Conservation (phyloP, 2,329 filamentous ascomycete species). For the Arthrinium phaeospermum region DNA sequence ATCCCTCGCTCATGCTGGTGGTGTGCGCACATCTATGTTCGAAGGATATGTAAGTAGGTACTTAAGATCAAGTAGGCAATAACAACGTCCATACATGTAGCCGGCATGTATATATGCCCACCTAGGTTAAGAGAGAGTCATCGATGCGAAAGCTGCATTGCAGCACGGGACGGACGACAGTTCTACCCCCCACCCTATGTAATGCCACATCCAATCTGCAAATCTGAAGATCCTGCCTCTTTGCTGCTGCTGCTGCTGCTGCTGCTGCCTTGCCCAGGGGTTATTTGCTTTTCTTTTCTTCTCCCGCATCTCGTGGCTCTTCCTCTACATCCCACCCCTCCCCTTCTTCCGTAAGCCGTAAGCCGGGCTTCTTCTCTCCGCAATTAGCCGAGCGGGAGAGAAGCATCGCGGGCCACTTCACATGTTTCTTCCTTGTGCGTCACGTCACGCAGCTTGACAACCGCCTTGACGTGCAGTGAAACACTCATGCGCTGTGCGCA, state of each 20-base stretch:
- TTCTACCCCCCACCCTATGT: background rate
- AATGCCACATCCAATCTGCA: background rate
- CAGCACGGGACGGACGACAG: background rate
- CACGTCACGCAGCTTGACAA: background rate
- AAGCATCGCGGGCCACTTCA: background rate
- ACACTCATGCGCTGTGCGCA: background rate
- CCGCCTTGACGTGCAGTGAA: background rate
- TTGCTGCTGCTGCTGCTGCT: slow-evolving; percentile 2
- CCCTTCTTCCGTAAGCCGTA: background rate
- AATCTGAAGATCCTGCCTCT: background rate
- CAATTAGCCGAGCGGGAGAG: background rate
- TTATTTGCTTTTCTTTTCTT: background rate
- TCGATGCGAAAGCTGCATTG: background rate
- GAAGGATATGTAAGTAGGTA: no score
- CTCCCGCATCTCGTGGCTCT: background rate
- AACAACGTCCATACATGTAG: no score
- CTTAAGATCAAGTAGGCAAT: no score
- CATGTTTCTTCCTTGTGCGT: background rate
- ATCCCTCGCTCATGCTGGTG: background rate
- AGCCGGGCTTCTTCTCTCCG: background rate
- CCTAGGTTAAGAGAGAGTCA: background rate
- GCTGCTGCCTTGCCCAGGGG: background rate
- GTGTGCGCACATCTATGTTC: no score
- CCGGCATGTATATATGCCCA: background rate
- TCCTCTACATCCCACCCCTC: background rate